Base-by-base conservation (phyloP, 2,329 filamentous ascomycete species). In the Trichoderma harzianum region DNA sequence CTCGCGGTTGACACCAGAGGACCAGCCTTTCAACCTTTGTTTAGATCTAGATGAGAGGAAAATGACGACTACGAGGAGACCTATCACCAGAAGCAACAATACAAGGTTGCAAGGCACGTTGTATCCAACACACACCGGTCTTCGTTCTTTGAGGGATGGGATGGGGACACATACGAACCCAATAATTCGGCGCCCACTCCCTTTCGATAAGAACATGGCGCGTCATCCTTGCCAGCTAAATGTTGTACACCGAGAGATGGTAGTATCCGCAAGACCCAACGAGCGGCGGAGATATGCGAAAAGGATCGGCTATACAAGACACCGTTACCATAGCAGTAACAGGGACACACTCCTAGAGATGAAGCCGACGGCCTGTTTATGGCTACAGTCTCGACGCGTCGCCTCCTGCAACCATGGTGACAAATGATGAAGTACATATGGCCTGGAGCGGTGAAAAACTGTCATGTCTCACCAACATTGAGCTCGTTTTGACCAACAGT, bases 181-280 rank as follows among this genome's bases (percentile, higher is more conserved):
- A 53, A 65, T 60, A 57, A 60, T 39, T 28, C 69, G 62, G 61
- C 60, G 14, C 21, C 61, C 60, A 65, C 69, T 71, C 34, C 61
- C 28, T 65, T 53, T 26, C 26, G 28, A 68, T 47, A 24, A 57
- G 57, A 63, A 43, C 21, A 68, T 72, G 70, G 70, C 70, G 57
- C 64, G 32, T 55, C 70, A 68, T 47, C 51, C 60, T 53, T 34
- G 47, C 60, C 57, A 68, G 70, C 64, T 47, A 53, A 53, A 55
- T 26, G 70, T 64, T 57, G 55, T 69, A 64, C 70, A 69, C 58
- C 47, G 47, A 64, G 60, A 58, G 21, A 58, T 58, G 61, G 68
- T 32, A 51, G 61, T 24, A 32, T 32, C 62, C 34, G 24, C 47
- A 61, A 67, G 30, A 21, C 32, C 39, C 69, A 65, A 67, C 51